Conservation (phyloP, 2,329 filamentous ascomycete genomes). For the Colletotrichum cereale region DNA sequence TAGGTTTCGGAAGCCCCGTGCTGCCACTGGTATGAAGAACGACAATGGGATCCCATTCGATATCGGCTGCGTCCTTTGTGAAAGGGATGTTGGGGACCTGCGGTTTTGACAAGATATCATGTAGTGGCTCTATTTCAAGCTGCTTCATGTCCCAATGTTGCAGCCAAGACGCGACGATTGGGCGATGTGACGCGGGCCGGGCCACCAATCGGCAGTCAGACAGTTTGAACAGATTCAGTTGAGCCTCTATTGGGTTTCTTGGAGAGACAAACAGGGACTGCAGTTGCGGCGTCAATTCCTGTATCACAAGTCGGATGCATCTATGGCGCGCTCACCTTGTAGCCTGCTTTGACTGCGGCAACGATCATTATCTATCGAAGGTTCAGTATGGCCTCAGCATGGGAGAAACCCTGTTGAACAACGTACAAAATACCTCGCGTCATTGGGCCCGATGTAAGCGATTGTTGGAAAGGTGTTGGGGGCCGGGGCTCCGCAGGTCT, state of each 20-base stretch:
- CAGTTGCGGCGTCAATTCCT: not conserved
- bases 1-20: slow-evolving; percentile 60
- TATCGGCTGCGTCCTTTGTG: slow-evolving; percentile 55
- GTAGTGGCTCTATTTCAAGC: slow-evolving; percentile 49
- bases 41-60: slow-evolving; percentile 55
- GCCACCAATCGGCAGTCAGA: slow-evolving; percentile 57
- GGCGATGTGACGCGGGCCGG: slow-evolving; percentile 48
- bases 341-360: slow-evolving; percentile 54
- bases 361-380: slow-evolving; percentile 46
- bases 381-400: not conserved
- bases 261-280: slow-evolving; percentile 60
- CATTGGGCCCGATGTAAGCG: slow-evolving; percentile 60
- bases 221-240: slow-evolving; percentile 59
- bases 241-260: slow-evolving; percentile 59
- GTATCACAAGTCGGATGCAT: slow-evolving; percentile 51
- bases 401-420: not conserved
- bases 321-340: slow-evolving; percentile 37
- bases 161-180: slow-evolving; percentile 53
- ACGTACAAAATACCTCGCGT: slow-evolving; percentile 50
- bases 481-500: slow-evolving; percentile 45
- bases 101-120: slow-evolving; percentile 52
- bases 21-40: slow-evolving; percentile 61
- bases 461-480: slow-evolving; percentile 52
- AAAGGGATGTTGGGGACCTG: slow-evolving; percentile 52
- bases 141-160: slow-evolving; percentile 53